Evolutionary conservation across 805 yeast genomes (phyloP), one percentile per base, ranked within the genome.

Genomic region (Pichia heedii): DNA sequence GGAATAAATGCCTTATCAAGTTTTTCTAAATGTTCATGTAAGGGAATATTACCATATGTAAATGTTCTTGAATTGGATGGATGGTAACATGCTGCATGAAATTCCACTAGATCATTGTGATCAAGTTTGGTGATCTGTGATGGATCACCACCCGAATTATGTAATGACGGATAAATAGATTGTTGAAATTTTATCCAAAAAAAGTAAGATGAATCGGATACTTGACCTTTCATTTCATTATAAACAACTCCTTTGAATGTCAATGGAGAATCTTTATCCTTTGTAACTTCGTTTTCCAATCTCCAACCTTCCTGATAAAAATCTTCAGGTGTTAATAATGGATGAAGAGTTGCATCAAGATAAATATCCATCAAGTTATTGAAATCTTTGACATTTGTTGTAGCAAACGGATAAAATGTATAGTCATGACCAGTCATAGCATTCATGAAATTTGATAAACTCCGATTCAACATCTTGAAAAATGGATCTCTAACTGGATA

Each of bases 351-450:
- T 6, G 96, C 79, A 52, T 89, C 95, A 39, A 89, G 67, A 58
- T 93, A 93, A 7, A 93, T 95, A 46, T 78, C 81, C 76, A 88
- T 79, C 57, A 93, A 70, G 56, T 93, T 93, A 27, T 73, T 72
- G 60, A 74, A 93, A 60, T 93, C 98, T 43, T 75, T 76, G 36
- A 63, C 60, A 62, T 93, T 93, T 11, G 97, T 90, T 2, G 98
- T 93, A 24, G 97, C 84, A 68, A 93, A 93, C 5, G 98, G 98
- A 55, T 84, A 93, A 62, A 79, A 89, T 0, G 98, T 93, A 58
- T 88, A 89, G 63, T 93, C 97, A 54, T 84, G 89, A 20, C 95
- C 98, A 0, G 98, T 93, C 96, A 93, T 86, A 9, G 98, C 98
- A 60, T 93, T 93, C 98, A 93, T 93, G 63, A 88, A 93, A 60